Evolutionary conservation across 2,329 filamentous ascomycete genomes (phyloP).

Genomic region (Colletotrichum karsti): DNA sequence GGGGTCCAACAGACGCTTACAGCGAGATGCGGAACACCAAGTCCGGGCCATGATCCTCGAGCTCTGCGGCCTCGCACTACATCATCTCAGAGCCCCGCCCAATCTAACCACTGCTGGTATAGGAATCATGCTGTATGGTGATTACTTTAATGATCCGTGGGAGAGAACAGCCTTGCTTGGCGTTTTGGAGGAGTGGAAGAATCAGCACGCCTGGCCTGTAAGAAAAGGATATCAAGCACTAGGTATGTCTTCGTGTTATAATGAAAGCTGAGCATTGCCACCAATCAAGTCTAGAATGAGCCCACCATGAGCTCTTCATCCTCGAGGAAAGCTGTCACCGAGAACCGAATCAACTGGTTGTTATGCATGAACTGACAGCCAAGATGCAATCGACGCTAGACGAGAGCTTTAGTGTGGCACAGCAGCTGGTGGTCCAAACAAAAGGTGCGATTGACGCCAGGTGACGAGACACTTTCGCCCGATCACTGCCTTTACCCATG

Average conservation of each 20-base stretch:
- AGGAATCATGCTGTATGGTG: slow-evolving; percentile 50
- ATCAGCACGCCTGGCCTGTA: slow-evolving; percentile 49
- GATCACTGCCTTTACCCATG: neutral
- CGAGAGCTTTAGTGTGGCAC: neutral
- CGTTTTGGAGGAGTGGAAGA: slow-evolving; percentile 54
- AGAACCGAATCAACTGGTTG: too few species aligned
- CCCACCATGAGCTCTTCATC: too few species aligned
- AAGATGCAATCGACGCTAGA: too few species aligned
- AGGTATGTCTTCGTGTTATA: too few species aligned
- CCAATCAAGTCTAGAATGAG: too few species aligned
- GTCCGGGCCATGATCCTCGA: slow-evolving; percentile 47
- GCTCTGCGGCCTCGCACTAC: slow-evolving; percentile 49
- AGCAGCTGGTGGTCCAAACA: neutral
- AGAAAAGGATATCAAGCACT: slow-evolving; percentile 32
- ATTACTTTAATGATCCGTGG: slow-evolving; percentile 50
- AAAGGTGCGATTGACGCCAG: neutral
- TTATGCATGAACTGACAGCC: too few species aligned
- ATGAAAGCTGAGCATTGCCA: too few species aligned
- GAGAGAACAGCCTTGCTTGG: slow-evolving; percentile 45
- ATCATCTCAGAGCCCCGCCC: slow-evolving; percentile 46
- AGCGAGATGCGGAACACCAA: slow-evolving; percentile 46
- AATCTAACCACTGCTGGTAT: slow-evolving; percentile 48
- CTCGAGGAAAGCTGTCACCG: too few species aligned
- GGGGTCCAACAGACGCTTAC: slow-evolving; percentile 35
- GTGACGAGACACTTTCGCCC: neutral